Base-by-base conservation (phyloP, 2,329 filamentous ascomycete species). In the Elsinoe perseae region DNA sequence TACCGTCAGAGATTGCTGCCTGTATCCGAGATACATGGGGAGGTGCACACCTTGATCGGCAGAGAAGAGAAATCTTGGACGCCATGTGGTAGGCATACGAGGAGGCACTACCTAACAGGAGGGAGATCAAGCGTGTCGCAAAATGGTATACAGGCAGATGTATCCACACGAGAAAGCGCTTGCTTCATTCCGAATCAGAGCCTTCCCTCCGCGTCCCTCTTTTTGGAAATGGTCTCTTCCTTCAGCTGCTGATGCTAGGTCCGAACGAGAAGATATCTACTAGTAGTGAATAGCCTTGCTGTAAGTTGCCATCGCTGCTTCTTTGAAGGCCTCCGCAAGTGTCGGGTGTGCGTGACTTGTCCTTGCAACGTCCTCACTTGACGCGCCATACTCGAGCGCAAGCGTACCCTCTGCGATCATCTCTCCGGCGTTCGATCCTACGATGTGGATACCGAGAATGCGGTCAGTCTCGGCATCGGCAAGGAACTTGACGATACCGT, bases 341-440 rank as follows among this genome's bases (percentile, higher is more conserved):
- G 91, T 96, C 57, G 93, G 93, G 77, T 98, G 93, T 56, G 93
- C 93, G 75, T 98, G 93, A 75, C 89, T 93, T 62, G 93, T 97
- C 69, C 93, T 83, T 60, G 86, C 90, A 69, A 95, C 89, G 73
- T 96, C 93, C 77, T 98, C 93, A 66, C 84, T 91, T 62, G 87
- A 93, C 27, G 93, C 93, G 62, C 93, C 93, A 69, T 98, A 98
- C 78, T 98, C 93, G 52, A 98, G 79, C 57, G 93, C 93, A 68
- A 98, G 79, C 10, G 91, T 93, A 62, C 87, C 93, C 78, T 98
- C 93, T 1, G 93, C 93, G 77, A 98, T 96, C 93, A 98, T 97
- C 80, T 98, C 93, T 68, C 93, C 93, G 42, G 93, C 93, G 72
- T 93, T 93, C 65, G 93, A 81, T 59, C 93, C 93, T 66, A 98